A percentile compares a stretch with the other conserved stretches of the same genome.
Conservation (phyloP, 345 rosid species). For the Mallotus nudiflorus region DNA sequence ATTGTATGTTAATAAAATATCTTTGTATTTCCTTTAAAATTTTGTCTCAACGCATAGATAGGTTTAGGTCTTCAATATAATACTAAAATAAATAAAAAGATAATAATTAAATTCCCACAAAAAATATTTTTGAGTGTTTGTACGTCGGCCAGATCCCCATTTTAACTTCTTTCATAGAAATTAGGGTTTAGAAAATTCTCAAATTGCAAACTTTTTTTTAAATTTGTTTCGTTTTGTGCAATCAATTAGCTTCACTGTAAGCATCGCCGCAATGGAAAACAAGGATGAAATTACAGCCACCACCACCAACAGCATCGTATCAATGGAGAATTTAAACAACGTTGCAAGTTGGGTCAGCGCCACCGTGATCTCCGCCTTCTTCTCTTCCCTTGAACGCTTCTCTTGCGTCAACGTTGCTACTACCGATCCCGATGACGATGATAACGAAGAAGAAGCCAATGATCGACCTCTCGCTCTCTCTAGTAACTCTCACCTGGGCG, state of each 20-base stretch:
- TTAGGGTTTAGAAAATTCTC: background rate
- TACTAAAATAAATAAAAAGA: too few relatives aligned
- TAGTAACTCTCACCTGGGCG: constrained; percentile 27
- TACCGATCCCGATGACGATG: constrained; percentile 64
- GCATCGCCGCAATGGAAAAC: constrained; percentile 25
- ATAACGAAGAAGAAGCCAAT: constrained; percentile 47
- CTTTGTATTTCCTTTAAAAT: too few relatives aligned
- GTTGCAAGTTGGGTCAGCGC: constrained; percentile 73
- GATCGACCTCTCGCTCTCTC: constrained; percentile 56
- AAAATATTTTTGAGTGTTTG: too few relatives aligned
- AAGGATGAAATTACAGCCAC: constrained; percentile 5
- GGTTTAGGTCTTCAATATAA: too few relatives aligned
- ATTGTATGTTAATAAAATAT: too few relatives aligned
- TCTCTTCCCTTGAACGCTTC: constrained; percentile 85
- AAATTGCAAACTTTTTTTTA: too few relatives aligned
- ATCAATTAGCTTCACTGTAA: background rate
- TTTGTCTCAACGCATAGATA: too few relatives aligned
- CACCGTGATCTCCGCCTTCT: constrained; percentile 77
- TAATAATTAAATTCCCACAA: too few relatives aligned
- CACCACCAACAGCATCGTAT: constrained; percentile 31
- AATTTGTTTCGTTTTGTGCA: too few relatives aligned
- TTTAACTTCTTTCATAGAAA: background rate
- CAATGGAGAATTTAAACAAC: constrained; percentile 47
- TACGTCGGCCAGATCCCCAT: background rate
- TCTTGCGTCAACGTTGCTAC: constrained; percentile 80